Evolutionary conservation across 140 eudicot genomes (phyloP).

Genomic region (Oenanthe javanica): DNA sequence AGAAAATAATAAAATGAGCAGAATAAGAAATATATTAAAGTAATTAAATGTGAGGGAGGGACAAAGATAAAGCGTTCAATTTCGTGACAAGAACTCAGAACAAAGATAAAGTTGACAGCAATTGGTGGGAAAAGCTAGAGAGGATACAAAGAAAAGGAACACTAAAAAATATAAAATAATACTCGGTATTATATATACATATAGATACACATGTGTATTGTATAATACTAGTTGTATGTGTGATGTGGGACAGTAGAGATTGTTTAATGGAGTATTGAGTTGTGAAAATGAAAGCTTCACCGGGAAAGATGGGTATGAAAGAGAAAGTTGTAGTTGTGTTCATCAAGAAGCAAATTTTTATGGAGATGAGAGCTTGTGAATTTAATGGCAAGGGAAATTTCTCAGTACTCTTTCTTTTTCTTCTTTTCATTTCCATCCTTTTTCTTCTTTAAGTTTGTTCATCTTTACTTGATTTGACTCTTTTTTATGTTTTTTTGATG

Average conservation of each 20-base stretch:
- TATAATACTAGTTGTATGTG: constrained; percentile 1
- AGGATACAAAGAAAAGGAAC: background rate
- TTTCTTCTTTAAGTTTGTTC: background rate
- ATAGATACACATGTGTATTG: background rate
- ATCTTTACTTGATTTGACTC: constrained; percentile 3
- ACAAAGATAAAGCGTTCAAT: constrained; percentile 7
- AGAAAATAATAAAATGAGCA: background rate
- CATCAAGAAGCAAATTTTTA: background rate
- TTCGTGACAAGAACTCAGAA: constrained; percentile 8
- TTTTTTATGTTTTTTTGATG: background rate
- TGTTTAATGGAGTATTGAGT: constrained; percentile 6
- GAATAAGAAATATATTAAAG: background rate
- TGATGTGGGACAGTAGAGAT: constrained; percentile 5
- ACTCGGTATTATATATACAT: background rate
- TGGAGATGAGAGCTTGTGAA: background rate
- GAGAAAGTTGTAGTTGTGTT: background rate
- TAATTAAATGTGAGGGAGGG: background rate
- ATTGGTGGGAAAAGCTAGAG: constrained; percentile 11
- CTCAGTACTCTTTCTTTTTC: constrained; percentile 5
- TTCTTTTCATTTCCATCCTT: background rate
- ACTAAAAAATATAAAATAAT: background rate
- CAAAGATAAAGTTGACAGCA: constrained; percentile 19
- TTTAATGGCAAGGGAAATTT: constrained; percentile 2
- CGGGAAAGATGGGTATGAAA: constrained; percentile 6
- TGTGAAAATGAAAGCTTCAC: constrained; percentile 9